Conservation (phyloP, 2,329 filamentous ascomycete genomes). For the Talaromyces sp. region DNA sequence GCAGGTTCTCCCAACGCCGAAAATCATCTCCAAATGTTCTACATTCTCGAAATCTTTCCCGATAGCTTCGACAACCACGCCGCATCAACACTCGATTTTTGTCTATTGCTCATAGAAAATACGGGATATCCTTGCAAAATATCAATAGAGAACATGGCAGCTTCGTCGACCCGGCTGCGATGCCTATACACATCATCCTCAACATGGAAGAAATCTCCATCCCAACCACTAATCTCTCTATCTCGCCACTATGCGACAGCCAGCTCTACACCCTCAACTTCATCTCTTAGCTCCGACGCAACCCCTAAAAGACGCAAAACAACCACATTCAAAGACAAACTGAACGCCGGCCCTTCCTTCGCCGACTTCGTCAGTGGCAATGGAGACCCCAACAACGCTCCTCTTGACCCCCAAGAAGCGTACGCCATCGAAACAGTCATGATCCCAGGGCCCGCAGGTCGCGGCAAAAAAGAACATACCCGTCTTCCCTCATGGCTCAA, state of each 20-base stretch:
- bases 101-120: neutral
- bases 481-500: constrained; percentile 92
- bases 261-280: constrained; percentile 20
- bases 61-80: neutral
- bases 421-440: constrained; percentile 61
- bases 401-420: constrained; percentile 49
- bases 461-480: constrained; percentile 60
- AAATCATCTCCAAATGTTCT: constrained; percentile 4
- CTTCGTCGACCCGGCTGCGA: constrained; percentile 32
- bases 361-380: constrained; percentile 57
- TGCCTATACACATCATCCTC: constrained; percentile 29
- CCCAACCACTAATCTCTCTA: constrained; percentile 21
- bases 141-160: constrained; percentile 22
- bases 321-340: constrained; percentile 59
- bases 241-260: constrained; percentile 38
- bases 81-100: neutral
- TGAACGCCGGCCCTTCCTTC: constrained; percentile 64
- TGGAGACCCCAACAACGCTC: constrained; percentile 34
- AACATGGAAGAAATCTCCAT: constrained; percentile 19
- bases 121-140: neutral
- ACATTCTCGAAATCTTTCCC: constrained; percentile 6
- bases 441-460: constrained; percentile 56
- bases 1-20: neutral
- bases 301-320: constrained; percentile 55
- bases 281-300: constrained; percentile 31